Percentiles rank a stretch among this genome's conserved stretches.
These are phyloP conservation scores for Oryza meyeriana DNA, from an alignment of 176 grass and related monocot genomes.

Conservation along the genomic window DNA sequence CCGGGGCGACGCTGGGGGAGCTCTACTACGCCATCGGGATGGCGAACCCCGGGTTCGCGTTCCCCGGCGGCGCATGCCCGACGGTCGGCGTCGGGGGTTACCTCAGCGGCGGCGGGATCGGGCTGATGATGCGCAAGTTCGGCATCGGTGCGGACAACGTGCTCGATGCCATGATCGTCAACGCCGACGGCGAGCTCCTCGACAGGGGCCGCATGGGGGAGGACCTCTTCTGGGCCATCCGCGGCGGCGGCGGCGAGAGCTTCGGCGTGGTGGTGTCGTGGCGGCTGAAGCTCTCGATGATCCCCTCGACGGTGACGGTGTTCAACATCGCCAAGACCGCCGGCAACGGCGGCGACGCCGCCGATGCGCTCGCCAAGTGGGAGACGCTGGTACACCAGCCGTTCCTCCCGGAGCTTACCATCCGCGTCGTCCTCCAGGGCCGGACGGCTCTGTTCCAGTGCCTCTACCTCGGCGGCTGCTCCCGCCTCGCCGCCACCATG, in stretches of 20 bases:
- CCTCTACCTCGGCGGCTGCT: constrained; percentile 26
- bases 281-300: constrained; percentile 19
- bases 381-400: not conserved
- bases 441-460: not conserved
- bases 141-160: constrained; percentile 10
- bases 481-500: not conserved
- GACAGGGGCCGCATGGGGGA: constrained; percentile 42
- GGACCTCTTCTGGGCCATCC: constrained; percentile 48
- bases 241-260: constrained; percentile 44
- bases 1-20: constrained; percentile 24
- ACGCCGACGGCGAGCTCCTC: constrained; percentile 33
- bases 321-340: not conserved
- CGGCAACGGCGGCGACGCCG: constrained; percentile 30
- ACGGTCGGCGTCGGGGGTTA: constrained; percentile 24
- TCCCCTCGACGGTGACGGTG: constrained; percentile 6
- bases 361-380: constrained; percentile 31
- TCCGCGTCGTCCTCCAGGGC: constrained; percentile 15
- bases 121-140: constrained; percentile 32
- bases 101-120: constrained; percentile 22
- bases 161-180: constrained; percentile 35
- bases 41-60: constrained; percentile 3
- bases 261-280: constrained; percentile 46
- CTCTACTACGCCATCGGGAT: constrained; percentile 35
- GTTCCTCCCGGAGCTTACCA: constrained; percentile 14
- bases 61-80: constrained; percentile 14